Evolutionary conservation across 2,329 filamentous ascomycete genomes (phyloP), one percentile per base, ranked within the genome.

Genomic region (Colletotrichum sp.): DNA sequence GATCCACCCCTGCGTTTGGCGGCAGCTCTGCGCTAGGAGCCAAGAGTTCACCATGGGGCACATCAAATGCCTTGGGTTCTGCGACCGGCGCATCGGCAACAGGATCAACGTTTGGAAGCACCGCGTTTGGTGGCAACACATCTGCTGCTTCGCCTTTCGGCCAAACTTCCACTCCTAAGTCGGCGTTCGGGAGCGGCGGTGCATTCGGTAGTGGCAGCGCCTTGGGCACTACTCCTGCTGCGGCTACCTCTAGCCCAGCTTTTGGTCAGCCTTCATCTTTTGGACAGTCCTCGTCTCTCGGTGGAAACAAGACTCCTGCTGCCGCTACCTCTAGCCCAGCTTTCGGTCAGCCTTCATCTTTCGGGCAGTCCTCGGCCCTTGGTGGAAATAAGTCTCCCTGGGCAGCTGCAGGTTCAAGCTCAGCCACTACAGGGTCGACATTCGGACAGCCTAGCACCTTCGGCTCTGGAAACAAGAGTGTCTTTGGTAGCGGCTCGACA

Each of bases 391-490:
- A 85, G 4, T 92, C 91, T 7, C 90, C 90, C 13, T 93, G 91
- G 91, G 86, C 85, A 6, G 81, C 76, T 16, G 77, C 81, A 6
- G 74, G 78, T n/a, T 61, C 86, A 24, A 84, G 79, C 24, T 82
- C 85, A 5, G 77, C 85, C 7, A 79, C 83, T 55, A 78, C 82
- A 36, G 79, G 81, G 21, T 85, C 90, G 21, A 84, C 88, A 3
- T 93, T 93, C 82, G 91, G 91, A 3, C 90, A 92, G 80, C 82
- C 88, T 9, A 86, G 87, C 16, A 63, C 59, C 10, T 90, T 91
- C 71, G 84, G 83, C 5, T 85, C 83, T 64, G 60, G 28, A 18
- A 82, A 81, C 12, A 85, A 84, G 64, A 85, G 82, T 66, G 81
- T 85, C 2, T 89, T 89, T 77, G 85, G 83, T 6, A 82, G 82